Percentiles rank a stretch among this genome's conserved stretches.
Conservation (phyloP, 148 eudicot species). For the Fagopyrum esculentum region DNA sequence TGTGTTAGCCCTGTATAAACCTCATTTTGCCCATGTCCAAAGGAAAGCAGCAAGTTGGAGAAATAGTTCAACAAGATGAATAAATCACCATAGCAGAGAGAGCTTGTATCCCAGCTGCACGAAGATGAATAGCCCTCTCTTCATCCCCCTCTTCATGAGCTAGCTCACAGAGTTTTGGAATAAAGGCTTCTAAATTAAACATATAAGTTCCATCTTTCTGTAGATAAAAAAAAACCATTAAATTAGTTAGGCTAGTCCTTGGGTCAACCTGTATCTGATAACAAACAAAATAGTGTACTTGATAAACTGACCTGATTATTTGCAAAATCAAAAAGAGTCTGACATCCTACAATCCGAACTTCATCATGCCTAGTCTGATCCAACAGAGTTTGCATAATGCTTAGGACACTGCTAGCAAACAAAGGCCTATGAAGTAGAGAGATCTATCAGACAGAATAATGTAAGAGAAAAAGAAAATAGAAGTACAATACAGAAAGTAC, state of each 20-base stretch:
- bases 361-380: slow-evolving; percentile 81
- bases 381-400: slow-evolving; percentile 75
- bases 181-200: slow-evolving; percentile 76
- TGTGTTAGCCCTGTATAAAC: not conserved
- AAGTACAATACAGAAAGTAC: not conserved
- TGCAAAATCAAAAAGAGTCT: slow-evolving; percentile 69
- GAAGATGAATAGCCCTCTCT: slow-evolving; percentile 58
- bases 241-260: not conserved
- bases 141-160: slow-evolving; percentile 93
- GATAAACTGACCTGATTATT: slow-evolving; percentile 57
- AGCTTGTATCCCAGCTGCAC: slow-evolving; percentile 80
- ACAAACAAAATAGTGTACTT: not conserved
- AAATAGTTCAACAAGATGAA: slow-evolving; percentile 8
- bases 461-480: not conserved
- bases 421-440: slow-evolving; percentile 61
- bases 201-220: slow-evolving; percentile 87
- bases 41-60: not conserved
- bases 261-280: not conserved
- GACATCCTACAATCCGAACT: slow-evolving; percentile 66
- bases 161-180: slow-evolving; percentile 77
- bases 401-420: slow-evolving; percentile 78
- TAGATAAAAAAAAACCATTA: slow-evolving; percentile 19
- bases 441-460: not conserved
- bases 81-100: slow-evolving; percentile 77
- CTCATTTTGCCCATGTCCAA: not conserved